These are phyloP conservation scores for Syncephalastrum racemosum DNA, from an alignment of 371 early-diverging fungal genomes.

Conservation along the genomic window DNA sequence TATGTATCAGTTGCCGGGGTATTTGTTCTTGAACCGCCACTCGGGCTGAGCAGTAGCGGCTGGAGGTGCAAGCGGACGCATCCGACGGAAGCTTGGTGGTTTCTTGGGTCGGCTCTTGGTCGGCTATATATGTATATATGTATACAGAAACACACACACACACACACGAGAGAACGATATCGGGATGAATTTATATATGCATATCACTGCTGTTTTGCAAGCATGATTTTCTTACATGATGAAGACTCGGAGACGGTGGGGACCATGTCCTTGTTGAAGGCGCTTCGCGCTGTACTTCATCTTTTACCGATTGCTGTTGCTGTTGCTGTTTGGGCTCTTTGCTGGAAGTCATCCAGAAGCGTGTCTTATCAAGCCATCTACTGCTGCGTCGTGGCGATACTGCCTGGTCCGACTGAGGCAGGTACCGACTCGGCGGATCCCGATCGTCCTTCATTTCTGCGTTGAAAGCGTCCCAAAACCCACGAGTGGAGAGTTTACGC, in stretches of 20 bases:
- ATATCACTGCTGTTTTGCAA: not conserved
- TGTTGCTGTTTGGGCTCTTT: not conserved
- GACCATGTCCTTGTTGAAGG: not conserved
- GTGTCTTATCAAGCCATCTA: no score
- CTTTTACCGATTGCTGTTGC: not conserved
- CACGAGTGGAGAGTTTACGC: slow-evolving; percentile 5
- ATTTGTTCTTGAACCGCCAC: slow-evolving; percentile 6
- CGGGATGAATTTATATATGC: not conserved
- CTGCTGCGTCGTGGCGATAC: no score
- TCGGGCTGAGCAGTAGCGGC: slow-evolving; percentile 4
- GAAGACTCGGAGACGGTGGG: not conserved
- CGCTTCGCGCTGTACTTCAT: not conserved
- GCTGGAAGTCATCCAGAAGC: no score
- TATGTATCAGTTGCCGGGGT: slow-evolving; percentile 1
- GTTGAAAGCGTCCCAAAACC: slow-evolving; percentile 17
- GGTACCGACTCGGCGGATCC: not conserved
- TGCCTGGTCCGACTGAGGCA: no score
- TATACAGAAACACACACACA: no score
- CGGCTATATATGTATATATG: slow-evolving; percentile 3
- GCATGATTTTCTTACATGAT: slow-evolving; percentile 7
- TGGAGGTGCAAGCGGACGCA: slow-evolving; percentile 8
- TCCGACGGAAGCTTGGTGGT: slow-evolving; percentile 16
- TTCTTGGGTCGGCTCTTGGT: slow-evolving; percentile 15
- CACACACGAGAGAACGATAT: no score
- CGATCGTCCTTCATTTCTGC: slow-evolving; percentile 6